Base-by-base conservation (phyloP, 1,284 basidiomycete species). In the Puccinia novopanici region DNA sequence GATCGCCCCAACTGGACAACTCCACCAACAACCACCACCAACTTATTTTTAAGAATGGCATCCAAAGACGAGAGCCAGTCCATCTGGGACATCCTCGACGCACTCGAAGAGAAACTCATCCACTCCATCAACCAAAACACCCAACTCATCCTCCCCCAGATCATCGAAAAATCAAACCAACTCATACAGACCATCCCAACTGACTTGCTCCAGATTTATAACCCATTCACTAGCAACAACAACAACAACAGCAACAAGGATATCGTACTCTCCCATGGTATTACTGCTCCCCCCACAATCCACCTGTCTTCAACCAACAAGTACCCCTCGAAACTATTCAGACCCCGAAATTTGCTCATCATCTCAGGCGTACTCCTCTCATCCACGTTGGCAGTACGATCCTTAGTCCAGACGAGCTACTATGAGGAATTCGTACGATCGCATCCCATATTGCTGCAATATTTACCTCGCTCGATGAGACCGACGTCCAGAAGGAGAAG, bases 151-250 rank as follows among this genome's bases (percentile, higher is more conserved):
- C 24, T 63, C 10, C 75, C 75, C 4, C 57, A 67, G 54, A 34
- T 76, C 42, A 54, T 76, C 34, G 48, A 76, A 42, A 65, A 27
- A n/a, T 76, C 75, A 10, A 76, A 76, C 52, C 45, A 76, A 24
- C 75, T 76, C 42, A 65, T 65, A 12, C 34, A 42, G 13, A 10
- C 37, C 3, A 24, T 65, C 15, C 61, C 61, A 65, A 42, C 17
- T 15, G 8, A 61, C 19, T 30, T 37, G 30, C 4, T 61, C 59
- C 59, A 12, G 42, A 42, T 4, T 9, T 27, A 59, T 9, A 19
- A 40, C 59, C 12, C 34, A 22, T 4, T 13, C 34, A 17, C 2
- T 34, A 63, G 40, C 59, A 37, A 63, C 15, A 37, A 63, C 59
- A 37, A 63, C 59, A 6, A 22, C 34, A 61, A 37, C 30, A 12